phyloP scores from a whole-genome alignment of 352 stramenopile species.

The Lagenidium sp. region DNA sequence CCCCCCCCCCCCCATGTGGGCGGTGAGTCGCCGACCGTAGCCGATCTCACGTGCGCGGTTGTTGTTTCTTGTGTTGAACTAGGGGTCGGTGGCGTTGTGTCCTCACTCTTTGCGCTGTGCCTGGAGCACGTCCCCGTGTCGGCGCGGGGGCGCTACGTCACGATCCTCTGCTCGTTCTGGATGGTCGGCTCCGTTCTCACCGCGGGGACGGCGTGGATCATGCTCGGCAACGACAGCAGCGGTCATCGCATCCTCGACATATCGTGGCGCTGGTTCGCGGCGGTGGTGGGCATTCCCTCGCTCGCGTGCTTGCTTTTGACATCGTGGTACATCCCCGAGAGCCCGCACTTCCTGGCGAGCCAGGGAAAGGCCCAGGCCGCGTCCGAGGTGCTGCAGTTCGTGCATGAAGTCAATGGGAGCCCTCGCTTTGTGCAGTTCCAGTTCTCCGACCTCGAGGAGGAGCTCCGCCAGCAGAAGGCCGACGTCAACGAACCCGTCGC shows the following conservation, averaged over 20 bases:
- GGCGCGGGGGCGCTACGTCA: conserved; percentile 69
- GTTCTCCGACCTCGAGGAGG: conserved; percentile 40
- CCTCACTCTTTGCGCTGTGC: conserved; percentile 77
- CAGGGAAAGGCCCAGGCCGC: conserved; percentile 44
- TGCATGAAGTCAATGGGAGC: conserved; percentile 41
- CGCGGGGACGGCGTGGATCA: conserved; percentile 74
- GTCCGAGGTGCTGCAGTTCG: conserved; percentile 50
- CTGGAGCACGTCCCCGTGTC: conserved; percentile 76
- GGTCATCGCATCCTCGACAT: conserved; percentile 58
- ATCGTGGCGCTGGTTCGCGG: conserved; percentile 80
- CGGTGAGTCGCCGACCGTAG: too few relatives aligned
- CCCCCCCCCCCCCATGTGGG: too few relatives aligned
- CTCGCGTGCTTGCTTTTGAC: conserved; percentile 55
- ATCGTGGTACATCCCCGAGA: conserved; percentile 71
- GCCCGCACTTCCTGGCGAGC: conserved; percentile 64
- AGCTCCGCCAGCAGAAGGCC: conserved; percentile 15
- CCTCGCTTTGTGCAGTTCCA: conserved; percentile 50
- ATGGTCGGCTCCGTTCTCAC: conserved; percentile 85
- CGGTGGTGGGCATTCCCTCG: conserved; percentile 63
- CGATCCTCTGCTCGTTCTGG: conserved; percentile 87
- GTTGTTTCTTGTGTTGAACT: conserved; percentile 17
- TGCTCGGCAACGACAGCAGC: conserved; percentile 57
- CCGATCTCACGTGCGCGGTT: conserved; percentile 17
- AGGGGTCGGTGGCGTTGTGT: conserved; percentile 83
- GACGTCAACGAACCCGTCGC: conserved; percentile 12